Evolutionary conservation across 202 grass and related monocot species (phyloP).

Genomic region (Tripidium arundinaceum): DNA sequence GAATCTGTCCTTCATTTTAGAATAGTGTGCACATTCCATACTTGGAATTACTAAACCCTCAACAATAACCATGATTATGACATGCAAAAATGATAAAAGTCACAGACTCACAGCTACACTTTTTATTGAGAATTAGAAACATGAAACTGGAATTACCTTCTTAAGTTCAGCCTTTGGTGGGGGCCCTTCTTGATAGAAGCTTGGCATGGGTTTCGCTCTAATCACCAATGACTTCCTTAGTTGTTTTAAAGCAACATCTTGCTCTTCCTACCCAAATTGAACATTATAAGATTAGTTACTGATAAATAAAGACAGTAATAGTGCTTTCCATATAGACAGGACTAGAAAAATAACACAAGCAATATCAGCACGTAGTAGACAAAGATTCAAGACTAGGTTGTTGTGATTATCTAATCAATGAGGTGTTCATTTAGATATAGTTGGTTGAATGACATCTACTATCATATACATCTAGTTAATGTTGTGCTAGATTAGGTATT

Average conservation of each 20-base stretch:
- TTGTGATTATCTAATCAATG: not conserved
- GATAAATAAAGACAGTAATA: not conserved
- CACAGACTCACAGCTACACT: not conserved
- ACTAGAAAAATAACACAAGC: not conserved
- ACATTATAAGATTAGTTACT: not conserved
- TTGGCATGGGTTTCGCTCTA: conserved; percentile 70
- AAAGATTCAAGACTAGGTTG: not conserved
- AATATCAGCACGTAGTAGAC: not conserved
- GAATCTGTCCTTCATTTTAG: not conserved
- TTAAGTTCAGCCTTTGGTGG: conserved; percentile 73
- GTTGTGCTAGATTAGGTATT: not conserved
- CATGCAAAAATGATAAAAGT: not conserved
- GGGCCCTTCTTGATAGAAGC: conserved; percentile 72
- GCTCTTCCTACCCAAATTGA: conserved; percentile 66
- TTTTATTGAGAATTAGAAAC: conserved; percentile 6
- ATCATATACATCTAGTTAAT: not conserved
- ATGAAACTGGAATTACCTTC: conserved; percentile 46
- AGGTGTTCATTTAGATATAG: not conserved
- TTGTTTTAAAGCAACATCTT: conserved; percentile 73
- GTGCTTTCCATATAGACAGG: not conserved
- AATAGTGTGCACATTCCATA: not conserved
- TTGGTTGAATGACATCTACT: not conserved
- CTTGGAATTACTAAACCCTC: not conserved
- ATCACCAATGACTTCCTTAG: conserved; percentile 68
- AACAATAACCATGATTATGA: not conserved